phyloP scores from a whole-genome alignment of 257 asterid species.

The Datura wrightii region DNA sequence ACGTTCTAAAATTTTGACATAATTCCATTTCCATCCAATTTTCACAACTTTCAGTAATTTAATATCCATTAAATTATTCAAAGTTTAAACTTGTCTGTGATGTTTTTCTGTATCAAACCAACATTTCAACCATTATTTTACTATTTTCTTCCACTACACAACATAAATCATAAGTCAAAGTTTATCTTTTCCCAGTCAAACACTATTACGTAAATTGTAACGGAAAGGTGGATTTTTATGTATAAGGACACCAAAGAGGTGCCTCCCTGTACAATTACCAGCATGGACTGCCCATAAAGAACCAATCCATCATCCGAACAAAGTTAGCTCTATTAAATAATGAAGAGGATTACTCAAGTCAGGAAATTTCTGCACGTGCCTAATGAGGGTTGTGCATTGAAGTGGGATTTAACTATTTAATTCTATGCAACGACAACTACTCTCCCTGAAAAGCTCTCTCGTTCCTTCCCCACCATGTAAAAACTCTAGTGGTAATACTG shows the following conservation, averaged over 20 bases:
- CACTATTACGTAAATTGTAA: not conserved
- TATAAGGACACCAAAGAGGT: not conserved
- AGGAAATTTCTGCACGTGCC: not conserved
- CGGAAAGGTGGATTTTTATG: not conserved
- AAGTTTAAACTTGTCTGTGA: not conserved
- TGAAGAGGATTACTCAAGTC: not conserved
- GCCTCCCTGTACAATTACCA: conserved; percentile 7
- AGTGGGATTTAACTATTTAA: not conserved
- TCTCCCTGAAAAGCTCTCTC: not conserved
- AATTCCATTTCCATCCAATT: not conserved
- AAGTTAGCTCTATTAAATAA: not conserved
- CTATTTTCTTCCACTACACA: not conserved
- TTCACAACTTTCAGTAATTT: not conserved
- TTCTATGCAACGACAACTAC: not conserved
- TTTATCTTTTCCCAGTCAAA: not conserved
- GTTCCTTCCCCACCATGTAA: not conserved
- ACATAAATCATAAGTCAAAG: not conserved
- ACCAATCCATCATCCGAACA: not conserved
- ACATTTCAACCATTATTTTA: not conserved
- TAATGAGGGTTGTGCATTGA: not conserved
- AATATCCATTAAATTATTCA: not conserved
- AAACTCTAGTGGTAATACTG: not conserved
- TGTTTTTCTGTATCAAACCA: not conserved
- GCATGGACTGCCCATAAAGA: not conserved
- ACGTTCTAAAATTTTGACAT: not conserved